These are phyloP conservation scores for Striga hermonthica DNA, from an alignment of 305 asterid species.

Conservation along the genomic window DNA sequence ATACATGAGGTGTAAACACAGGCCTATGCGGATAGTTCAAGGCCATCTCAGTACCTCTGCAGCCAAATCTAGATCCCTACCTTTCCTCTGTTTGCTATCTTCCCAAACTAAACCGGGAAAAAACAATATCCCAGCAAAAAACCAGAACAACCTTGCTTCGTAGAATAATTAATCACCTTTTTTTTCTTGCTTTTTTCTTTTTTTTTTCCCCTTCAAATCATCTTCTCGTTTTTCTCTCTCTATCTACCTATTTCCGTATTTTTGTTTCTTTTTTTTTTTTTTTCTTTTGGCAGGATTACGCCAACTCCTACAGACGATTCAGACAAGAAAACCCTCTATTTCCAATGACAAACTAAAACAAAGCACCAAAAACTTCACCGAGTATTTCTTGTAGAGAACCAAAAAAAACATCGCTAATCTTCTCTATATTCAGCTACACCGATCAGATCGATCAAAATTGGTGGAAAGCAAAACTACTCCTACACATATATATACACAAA, in stretches of 20 bases:
- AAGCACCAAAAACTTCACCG: conserved; percentile 85
- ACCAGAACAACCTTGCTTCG: conserved; percentile 3
- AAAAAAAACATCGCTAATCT: conserved; percentile 21
- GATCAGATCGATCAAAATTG: conserved; percentile 27
- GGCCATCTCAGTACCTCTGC: conserved; percentile 66
- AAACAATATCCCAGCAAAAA: conserved; percentile 24
- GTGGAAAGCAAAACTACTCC: conserved; percentile 5
- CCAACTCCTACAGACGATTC: conserved; percentile 31
- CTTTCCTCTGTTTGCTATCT: conserved; percentile 3
- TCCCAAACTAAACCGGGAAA: conserved; percentile 21
- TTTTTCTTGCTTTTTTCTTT: conserved; percentile 9
- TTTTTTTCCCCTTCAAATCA: background rate
- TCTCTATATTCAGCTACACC: conserved; percentile 31
- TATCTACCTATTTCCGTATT: background rate
- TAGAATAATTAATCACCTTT: background rate
- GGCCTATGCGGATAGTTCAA: conserved; percentile 77
- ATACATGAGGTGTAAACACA: conserved; percentile 44
- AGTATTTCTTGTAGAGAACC: conserved; percentile 53
- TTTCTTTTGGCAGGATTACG: conserved; percentile 8
- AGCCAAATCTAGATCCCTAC: conserved; percentile 28
- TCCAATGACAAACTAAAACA: conserved; percentile 71
- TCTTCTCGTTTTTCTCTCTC: too few relatives aligned
- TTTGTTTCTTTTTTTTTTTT: conserved; percentile 16
- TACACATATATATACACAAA: conserved; percentile 31
- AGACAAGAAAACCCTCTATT: conserved; percentile 74